A percentile compares a stretch with the other conserved stretches of the same genome.
Conservation (phyloP, 2,329 filamentous ascomycete species). For the Curvularia spicifera region DNA sequence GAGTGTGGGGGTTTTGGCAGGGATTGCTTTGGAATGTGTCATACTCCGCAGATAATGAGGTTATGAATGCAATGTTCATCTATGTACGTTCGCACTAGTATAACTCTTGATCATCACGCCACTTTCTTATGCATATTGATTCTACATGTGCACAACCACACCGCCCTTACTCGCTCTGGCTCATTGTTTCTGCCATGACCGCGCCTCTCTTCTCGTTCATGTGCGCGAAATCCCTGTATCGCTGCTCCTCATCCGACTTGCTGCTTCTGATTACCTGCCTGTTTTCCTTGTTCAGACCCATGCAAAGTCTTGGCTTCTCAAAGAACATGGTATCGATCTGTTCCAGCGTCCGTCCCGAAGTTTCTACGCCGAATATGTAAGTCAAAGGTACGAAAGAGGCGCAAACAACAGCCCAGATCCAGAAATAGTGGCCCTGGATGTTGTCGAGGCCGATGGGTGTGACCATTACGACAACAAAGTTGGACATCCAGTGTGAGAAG, state of each 20-base stretch:
- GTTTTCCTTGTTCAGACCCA: slow-evolving; percentile 43
- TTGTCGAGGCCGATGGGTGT: slow-evolving; percentile 48
- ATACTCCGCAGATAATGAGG: neutral
- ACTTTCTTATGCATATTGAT: neutral
- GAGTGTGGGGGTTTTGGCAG: neutral
- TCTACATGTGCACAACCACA: too few relatives aligned
- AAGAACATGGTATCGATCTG: slow-evolving; percentile 43
- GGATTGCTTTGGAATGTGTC: neutral
- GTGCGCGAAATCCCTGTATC: slow-evolving; percentile 29
- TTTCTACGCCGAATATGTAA: slow-evolving; percentile 46
- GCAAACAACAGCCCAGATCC: slow-evolving; percentile 60
- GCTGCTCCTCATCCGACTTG: slow-evolving; percentile 31
- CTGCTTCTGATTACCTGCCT: slow-evolving; percentile 26
- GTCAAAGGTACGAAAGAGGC: slow-evolving; percentile 58
- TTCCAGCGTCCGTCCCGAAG: slow-evolving; percentile 34
- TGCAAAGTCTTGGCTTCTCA: slow-evolving; percentile 38
- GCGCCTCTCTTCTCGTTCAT: slow-evolving; percentile 16
- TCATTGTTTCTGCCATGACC: slow-evolving; percentile 11
- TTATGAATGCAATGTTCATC: neutral
- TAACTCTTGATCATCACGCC: neutral
- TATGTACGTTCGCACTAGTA: neutral
- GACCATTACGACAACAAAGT: slow-evolving; percentile 61
- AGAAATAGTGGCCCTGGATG: slow-evolving; percentile 55
- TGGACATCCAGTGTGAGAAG: slow-evolving; percentile 57
- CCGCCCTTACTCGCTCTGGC: slow-evolving; percentile 6